Evolutionary conservation across 108 stramenopile species (phyloP).

Genomic region (Fistulifera pelliculosa): DNA sequence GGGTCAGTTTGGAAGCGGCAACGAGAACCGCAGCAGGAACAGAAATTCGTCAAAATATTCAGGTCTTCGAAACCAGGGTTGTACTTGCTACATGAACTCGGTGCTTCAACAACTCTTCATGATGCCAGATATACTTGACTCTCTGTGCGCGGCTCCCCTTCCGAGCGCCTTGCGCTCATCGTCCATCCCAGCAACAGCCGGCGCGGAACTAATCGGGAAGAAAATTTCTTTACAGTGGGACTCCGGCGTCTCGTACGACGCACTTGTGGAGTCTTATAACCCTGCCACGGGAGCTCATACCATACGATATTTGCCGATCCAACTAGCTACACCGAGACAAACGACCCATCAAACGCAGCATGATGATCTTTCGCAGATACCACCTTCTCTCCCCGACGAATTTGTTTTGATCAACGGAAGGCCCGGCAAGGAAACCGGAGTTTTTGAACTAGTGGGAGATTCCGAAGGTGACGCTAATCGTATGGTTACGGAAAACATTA

Average conservation of each 20-base stretch:
- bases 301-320: conserved; percentile 61
- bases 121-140: conserved; percentile 85
- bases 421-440: conserved; percentile 89
- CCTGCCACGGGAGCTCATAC: conserved; percentile 67
- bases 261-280: conserved; percentile 66
- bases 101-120: conserved; percentile 94
- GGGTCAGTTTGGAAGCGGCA: conserved; percentile 39
- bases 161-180: conserved; percentile 54
- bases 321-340: conserved; percentile 32
- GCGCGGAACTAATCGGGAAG: conserved; percentile 69
- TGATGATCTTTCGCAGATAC: conserved; percentile 44
- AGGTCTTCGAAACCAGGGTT: conserved; percentile 93
- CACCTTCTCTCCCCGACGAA: conserved; percentile 63
- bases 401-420: conserved; percentile 80
- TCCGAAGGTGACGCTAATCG: conserved; percentile 7
- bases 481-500: neutral
- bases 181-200: conserved; percentile 50
- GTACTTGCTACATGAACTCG: conserved; percentile 99
- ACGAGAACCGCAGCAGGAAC: conserved; percentile 22
- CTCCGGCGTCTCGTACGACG: conserved; percentile 70
- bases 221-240: conserved; percentile 82
- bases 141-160: conserved; percentile 63
- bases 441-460: conserved; percentile 53
- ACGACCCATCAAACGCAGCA: conserved; percentile 25
- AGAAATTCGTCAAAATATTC: conserved; percentile 63